These are phyloP conservation scores for Neonectria magnoliae DNA, from an alignment of 2,329 filamentous ascomycete genomes.

Conservation along the genomic window DNA sequence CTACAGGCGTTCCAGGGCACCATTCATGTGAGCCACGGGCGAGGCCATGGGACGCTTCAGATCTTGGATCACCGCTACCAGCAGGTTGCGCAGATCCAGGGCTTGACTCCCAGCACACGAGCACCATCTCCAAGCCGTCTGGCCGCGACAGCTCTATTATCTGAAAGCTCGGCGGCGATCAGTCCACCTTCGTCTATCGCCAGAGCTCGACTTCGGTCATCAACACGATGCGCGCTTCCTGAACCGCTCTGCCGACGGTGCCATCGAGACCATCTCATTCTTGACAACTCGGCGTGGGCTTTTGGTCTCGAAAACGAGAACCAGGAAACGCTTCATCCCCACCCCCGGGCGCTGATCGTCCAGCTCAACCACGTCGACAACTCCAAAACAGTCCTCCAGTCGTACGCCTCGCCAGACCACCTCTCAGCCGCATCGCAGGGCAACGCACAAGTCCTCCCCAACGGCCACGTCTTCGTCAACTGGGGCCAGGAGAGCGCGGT, in stretches of 20 bases:
- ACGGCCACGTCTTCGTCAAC: conserved; percentile 64
- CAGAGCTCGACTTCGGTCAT: conserved; percentile 55
- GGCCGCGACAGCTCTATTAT: conserved; percentile 58
- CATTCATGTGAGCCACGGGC: conserved; percentile 59
- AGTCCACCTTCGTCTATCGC: conserved; percentile 44
- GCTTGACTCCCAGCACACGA: conserved; percentile 49
- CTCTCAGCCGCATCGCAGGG: conserved; percentile 61
- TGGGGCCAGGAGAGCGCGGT: conserved; percentile 64
- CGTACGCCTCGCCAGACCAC: conserved; percentile 59
- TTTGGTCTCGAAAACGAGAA: neutral
- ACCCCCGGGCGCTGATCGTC: conserved; percentile 55
- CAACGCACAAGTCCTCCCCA: conserved; percentile 62
- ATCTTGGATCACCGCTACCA: conserved; percentile 64
- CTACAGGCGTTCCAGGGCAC: conserved; percentile 64
- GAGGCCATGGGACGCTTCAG: conserved; percentile 62
- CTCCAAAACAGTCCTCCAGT: conserved; percentile 56
- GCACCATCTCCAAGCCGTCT: conserved; percentile 43
- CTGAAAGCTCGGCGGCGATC: conserved; percentile 63
- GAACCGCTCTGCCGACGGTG: conserved; percentile 46
- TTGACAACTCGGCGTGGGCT: conserved; percentile 58
- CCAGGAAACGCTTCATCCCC: neutral
- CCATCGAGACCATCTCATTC: conserved; percentile 60
- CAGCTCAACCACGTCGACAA: conserved; percentile 55
- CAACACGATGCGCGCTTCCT: conserved; percentile 62
- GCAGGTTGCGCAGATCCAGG: conserved; percentile 60